Evolutionary conservation across 139 green algal genomes (phyloP).

Genomic region (Eudorina sp.): DNA sequence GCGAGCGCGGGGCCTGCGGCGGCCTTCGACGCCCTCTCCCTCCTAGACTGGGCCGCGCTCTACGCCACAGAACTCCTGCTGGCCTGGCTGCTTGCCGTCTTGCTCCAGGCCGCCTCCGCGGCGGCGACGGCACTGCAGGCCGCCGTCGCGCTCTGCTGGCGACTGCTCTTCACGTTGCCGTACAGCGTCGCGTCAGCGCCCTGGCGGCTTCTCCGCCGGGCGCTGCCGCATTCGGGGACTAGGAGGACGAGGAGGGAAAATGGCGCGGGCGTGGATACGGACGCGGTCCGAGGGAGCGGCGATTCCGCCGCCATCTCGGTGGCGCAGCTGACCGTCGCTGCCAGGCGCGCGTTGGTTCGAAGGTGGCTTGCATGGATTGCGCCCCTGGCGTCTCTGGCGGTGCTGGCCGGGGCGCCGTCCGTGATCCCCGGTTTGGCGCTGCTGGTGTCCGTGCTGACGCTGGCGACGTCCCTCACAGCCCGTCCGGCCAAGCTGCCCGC

Average conservation of each 20-base stretch:
- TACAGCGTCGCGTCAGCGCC: background rate
- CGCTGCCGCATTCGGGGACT: background rate
- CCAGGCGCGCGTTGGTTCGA: background rate
- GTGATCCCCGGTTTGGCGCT: background rate
- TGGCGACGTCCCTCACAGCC: background rate
- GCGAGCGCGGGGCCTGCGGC: background rate
- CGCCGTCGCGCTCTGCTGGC: background rate
- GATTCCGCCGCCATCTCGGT: background rate
- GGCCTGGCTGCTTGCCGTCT: background rate
- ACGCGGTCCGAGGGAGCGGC: background rate
- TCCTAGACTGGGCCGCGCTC: constrained; percentile 16
- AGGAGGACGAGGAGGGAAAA: background rate
- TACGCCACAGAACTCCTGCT: constrained; percentile 10
- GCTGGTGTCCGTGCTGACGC: background rate
- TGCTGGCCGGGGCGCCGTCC: background rate
- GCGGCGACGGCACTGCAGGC: background rate
- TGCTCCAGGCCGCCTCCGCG: background rate
- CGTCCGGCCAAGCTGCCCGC: background rate
- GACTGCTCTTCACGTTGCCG: background rate
- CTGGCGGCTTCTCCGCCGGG: background rate
- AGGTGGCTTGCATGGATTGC: background rate
- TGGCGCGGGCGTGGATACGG: background rate
- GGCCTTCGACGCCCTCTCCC: background rate
- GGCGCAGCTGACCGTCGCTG: background rate
- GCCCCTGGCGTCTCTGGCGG: background rate